Evolutionary conservation across 1,284 basidiomycete genomes (phyloP).

Genomic region (Fomitopsis betulina): DNA sequence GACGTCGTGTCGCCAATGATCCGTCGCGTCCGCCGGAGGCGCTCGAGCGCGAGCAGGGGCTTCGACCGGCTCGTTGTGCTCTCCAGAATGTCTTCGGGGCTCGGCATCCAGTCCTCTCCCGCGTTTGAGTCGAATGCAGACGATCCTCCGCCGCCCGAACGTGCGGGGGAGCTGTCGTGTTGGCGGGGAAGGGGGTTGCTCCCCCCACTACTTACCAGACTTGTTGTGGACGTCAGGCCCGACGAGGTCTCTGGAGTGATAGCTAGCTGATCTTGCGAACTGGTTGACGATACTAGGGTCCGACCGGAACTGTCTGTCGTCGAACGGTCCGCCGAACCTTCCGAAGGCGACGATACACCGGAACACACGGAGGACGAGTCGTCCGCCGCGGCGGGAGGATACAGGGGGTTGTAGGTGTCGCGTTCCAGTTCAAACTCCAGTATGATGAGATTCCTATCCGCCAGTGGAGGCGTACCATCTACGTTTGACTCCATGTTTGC

Average conservation of each 20-base stretch:
- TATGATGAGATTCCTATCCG: constrained; percentile 42
- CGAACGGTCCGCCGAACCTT: constrained; percentile 6
- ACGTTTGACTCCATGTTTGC: constrained; percentile 12
- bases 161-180: constrained; percentile 3
- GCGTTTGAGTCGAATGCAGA: constrained; percentile 19
- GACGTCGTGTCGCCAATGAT: constrained; percentile 8
- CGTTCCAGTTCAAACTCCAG: constrained; percentile 84
- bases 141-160: constrained; percentile 2
- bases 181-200: constrained; percentile 2
- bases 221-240: constrained; percentile 3
- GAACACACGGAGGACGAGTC: constrained; percentile 16
- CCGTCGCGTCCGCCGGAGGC: constrained; percentile 51
- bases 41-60: constrained; percentile 71
- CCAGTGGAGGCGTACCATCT: neutral
- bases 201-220: neutral
- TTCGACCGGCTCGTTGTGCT: constrained; percentile 73
- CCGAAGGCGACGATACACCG: constrained; percentile 27
- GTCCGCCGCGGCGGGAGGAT: constrained; percentile 32
- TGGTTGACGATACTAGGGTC: constrained; percentile 24
- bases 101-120: constrained; percentile 43
- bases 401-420: constrained; percentile 73
- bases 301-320: constrained; percentile 22
- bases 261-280: constrained; percentile 14
- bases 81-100: constrained; percentile 62
- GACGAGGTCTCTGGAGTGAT: constrained; percentile 18